Evolutionary conservation across 345 rosid genomes (phyloP).

Genomic region (Sisymbrium irio): DNA sequence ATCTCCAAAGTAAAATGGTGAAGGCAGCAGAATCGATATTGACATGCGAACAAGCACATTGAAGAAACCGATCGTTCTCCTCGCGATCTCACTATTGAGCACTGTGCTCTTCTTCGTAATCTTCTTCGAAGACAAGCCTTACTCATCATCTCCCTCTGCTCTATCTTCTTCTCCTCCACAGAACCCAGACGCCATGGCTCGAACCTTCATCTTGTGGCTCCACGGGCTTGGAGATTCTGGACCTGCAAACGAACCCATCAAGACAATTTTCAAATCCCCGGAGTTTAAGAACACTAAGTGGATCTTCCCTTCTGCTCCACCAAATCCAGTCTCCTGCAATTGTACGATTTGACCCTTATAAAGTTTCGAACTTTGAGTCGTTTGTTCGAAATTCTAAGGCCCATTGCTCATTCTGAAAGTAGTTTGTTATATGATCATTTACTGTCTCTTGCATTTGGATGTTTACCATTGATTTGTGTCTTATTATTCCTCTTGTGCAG

Average conservation of each 20-base stretch:
- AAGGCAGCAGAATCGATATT: conserved; percentile 7
- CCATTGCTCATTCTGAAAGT: neutral
- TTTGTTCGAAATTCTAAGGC: neutral
- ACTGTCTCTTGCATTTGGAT: neutral
- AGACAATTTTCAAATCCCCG: conserved; percentile 55
- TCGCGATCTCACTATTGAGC: conserved; percentile 26
- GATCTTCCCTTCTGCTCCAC: conserved; percentile 87
- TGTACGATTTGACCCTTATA: neutral
- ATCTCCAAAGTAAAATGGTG: conserved; percentile 16
- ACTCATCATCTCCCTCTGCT: conserved; percentile 13
- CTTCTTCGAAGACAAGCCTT: conserved; percentile 29
- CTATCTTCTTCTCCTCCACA: conserved; percentile 36
- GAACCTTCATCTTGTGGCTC: conserved; percentile 80
- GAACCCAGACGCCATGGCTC: conserved; percentile 44
- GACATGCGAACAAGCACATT: conserved; percentile 27
- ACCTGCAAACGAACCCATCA: conserved; percentile 87
- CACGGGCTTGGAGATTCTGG: conserved; percentile 87
- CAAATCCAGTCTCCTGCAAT: conserved; percentile 69
- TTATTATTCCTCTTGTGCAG: conserved; percentile 37
- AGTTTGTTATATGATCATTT: neutral
- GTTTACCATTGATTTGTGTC: neutral
- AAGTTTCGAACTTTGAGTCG: neutral
- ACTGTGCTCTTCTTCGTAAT: conserved; percentile 38
- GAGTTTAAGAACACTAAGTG: conserved; percentile 62
- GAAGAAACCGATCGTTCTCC: conserved; percentile 26